These are phyloP conservation scores for Tothia fuscella DNA, from an alignment of 2,329 filamentous ascomycete genomes.

Conservation along the genomic window DNA sequence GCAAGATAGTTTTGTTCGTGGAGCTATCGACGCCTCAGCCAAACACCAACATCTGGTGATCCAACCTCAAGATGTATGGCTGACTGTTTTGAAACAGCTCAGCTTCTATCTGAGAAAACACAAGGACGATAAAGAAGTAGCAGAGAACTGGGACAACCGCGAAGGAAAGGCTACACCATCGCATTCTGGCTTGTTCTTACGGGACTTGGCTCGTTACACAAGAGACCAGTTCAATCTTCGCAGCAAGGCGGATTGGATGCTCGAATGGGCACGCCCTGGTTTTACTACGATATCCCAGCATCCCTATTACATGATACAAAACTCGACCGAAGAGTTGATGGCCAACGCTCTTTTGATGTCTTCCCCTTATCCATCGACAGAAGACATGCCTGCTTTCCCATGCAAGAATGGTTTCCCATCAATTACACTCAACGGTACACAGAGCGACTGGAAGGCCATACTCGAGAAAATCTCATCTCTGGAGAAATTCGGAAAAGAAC, in stretches of 20 bases:
- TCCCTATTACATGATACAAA: background rate
- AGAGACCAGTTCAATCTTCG: conserved; percentile 20
- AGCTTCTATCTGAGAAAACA: conserved; percentile 19
- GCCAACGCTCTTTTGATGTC: conserved; percentile 36
- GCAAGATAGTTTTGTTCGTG: conserved; percentile 15
- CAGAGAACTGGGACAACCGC: background rate
- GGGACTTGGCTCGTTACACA: background rate
- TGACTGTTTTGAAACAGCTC: conserved; percentile 18
- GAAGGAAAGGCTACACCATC: background rate
- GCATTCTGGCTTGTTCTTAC: background rate
- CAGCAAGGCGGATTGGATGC: conserved; percentile 30
- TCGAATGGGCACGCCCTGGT: conserved; percentile 31
- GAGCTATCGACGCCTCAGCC: conserved; percentile 14
- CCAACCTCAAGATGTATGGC: conserved; percentile 20
- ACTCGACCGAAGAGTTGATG: conserved; percentile 25
- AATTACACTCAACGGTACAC: conserved; percentile 30
- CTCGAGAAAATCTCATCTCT: conserved; percentile 10
- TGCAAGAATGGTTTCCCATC: conserved; percentile 27
- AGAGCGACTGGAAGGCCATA: conserved; percentile 26
- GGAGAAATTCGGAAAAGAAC: conserved; percentile 9
- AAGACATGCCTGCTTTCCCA: conserved; percentile 27
- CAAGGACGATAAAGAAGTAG: conserved; percentile 13
- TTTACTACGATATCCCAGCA: conserved; percentile 30
- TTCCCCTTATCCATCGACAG: conserved; percentile 24
- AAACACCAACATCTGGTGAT: conserved; percentile 17